Conservation (phyloP, 2,329 filamentous ascomycete species). For the Aureobasidium lini region DNA sequence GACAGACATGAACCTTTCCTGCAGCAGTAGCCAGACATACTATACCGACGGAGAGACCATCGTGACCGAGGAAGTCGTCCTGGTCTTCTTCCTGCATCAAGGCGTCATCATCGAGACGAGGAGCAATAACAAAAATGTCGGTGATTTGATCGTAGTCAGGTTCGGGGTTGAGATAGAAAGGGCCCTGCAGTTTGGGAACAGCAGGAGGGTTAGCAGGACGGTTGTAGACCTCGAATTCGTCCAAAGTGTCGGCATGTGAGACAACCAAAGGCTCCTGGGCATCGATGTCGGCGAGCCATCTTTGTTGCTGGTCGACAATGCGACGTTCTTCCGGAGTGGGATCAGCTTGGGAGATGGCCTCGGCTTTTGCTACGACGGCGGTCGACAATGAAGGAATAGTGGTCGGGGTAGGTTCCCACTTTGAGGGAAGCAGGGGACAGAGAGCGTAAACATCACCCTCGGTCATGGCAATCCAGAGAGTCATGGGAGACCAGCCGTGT, state of each 20-base stretch:
- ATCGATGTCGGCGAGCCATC: constrained; percentile 52
- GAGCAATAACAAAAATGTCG: constrained; percentile 53
- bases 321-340: constrained; percentile 39
- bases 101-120: constrained; percentile 45
- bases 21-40: constrained; percentile 51
- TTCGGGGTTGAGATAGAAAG: constrained; percentile 48
- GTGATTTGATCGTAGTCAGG: constrained; percentile 50
- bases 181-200: constrained; percentile 55
- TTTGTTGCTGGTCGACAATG: constrained; percentile 46
- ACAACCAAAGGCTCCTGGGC: constrained; percentile 43
- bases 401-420: constrained; percentile 67
- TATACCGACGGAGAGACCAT: constrained; percentile 48
- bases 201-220: constrained; percentile 48
- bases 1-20: constrained; percentile 50
- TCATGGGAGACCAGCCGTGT: constrained; percentile 84
- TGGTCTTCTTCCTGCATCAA: constrained; percentile 46
- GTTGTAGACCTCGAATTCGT: constrained; percentile 46
- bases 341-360: constrained; percentile 33
- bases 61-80: constrained; percentile 37
- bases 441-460: constrained; percentile 90
- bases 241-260: constrained; percentile 32
- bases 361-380: constrained; percentile 67
- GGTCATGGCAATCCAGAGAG: constrained; percentile 91
- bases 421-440: constrained; percentile 79
- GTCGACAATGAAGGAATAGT: constrained; percentile 76